Conservation (phyloP, 306 rosid species). For the Pueraria montana region DNA sequence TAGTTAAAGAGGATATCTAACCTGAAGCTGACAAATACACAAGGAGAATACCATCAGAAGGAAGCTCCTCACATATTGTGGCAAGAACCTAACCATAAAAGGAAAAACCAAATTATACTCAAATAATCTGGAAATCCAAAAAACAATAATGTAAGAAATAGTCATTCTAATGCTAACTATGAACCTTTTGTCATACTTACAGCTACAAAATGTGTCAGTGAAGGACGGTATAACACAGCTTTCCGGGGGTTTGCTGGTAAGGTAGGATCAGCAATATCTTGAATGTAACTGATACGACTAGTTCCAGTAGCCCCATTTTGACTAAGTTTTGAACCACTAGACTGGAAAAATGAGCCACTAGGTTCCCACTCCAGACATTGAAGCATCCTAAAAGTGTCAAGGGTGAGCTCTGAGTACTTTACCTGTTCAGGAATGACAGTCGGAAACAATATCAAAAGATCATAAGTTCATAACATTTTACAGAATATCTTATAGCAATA, state of each 20-base stretch:
- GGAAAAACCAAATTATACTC: conserved; percentile 30
- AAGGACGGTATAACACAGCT: conserved; percentile 85
- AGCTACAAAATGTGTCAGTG: conserved; percentile 87
- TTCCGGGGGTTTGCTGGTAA: conserved; percentile 93
- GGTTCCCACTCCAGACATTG: conserved; percentile 99
- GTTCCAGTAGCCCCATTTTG: conserved; percentile 76
- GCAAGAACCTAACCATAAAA: conserved; percentile 83
- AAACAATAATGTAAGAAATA: conserved; percentile 31
- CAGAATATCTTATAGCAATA: neutral
- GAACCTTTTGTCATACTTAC: conserved; percentile 63
- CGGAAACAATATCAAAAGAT: conserved; percentile 34
- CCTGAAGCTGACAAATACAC: conserved; percentile 97
- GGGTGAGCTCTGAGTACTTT: conserved; percentile 89
- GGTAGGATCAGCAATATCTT: conserved; percentile 91
- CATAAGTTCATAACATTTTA: conserved; percentile 40
- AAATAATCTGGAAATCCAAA: conserved; percentile 4
- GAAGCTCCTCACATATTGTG: conserved; percentile 97
- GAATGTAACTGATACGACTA: conserved; percentile 73
- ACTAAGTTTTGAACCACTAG: conserved; percentile 63
- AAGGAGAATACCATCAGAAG: conserved; percentile 87
- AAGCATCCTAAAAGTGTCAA: conserved; percentile 97
- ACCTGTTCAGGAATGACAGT: conserved; percentile 64
- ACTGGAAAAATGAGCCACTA: conserved; percentile 86
- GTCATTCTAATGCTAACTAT: neutral
- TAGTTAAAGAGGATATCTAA: conserved; percentile 48